Conservation (phyloP, 352 stramenopile species). For the Plasmopara muralis region DNA sequence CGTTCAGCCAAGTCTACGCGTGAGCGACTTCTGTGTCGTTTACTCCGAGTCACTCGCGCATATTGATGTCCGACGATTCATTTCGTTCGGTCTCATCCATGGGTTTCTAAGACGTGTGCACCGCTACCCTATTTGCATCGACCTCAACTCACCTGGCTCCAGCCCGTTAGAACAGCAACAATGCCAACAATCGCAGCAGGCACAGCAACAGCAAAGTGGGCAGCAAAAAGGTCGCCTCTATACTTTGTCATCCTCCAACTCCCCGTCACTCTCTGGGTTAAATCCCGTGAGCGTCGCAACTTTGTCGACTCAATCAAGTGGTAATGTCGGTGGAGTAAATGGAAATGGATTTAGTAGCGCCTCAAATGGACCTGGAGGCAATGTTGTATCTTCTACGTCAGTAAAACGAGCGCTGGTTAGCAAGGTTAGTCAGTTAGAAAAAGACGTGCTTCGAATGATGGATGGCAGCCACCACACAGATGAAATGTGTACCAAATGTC, state of each 20-base stretch:
- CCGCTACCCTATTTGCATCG: conserved; percentile 70
- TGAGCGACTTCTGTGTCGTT: conserved; percentile 79
- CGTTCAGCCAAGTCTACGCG: conserved; percentile 71
- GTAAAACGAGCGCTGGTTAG: conserved; percentile 32
- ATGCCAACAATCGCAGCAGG: conserved; percentile 18
- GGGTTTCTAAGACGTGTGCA: conserved; percentile 79
- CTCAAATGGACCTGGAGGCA: conserved; percentile 25
- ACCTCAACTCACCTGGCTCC: conserved; percentile 26
- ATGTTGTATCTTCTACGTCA: conserved; percentile 14
- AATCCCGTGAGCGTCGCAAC: conserved; percentile 20
- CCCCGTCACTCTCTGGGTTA: conserved; percentile 28
- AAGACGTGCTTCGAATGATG: conserved; percentile 77
- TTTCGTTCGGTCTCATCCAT: conserved; percentile 87
- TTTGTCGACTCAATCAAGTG: conserved; percentile 16
- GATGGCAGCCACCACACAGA: conserved; percentile 78
- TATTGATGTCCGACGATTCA: conserved; percentile 76
- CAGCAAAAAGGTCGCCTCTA: conserved; percentile 25
- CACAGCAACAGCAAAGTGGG: conserved; percentile 25
- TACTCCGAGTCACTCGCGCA: conserved; percentile 60
- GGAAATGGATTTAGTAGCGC: conserved; percentile 11
- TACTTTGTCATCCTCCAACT: conserved; percentile 24
- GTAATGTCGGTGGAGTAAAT: conserved; percentile 7
- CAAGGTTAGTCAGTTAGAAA: conserved; percentile 56
- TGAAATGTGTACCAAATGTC: conserved; percentile 71
- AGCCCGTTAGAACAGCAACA: conserved; percentile 26